A percentile compares a stretch with the other conserved stretches of the same genome.
These are phyloP conservation scores for Paramecium primaurelia DNA, from an alignment of 73 alveolate species.

Conservation along the genomic window DNA sequence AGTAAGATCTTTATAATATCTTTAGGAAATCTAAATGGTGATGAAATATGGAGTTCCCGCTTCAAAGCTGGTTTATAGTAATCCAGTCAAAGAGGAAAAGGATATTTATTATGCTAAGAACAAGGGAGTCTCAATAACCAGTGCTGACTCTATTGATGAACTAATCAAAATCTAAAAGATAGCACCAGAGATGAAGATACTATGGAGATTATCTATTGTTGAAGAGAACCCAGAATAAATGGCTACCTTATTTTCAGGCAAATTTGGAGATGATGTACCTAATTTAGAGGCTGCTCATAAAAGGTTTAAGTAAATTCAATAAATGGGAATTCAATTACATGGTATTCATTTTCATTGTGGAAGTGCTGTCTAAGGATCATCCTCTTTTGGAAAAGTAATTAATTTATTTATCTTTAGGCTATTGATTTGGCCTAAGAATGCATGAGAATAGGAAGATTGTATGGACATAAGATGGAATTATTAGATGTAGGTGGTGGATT, in stretches of 20 bases:
- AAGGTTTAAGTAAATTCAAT: slow-evolving; percentile 39
- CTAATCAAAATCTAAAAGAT: slow-evolving; percentile 32
- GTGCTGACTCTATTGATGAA: slow-evolving; percentile 62
- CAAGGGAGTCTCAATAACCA: slow-evolving; percentile 44
- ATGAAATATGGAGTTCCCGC: slow-evolving; percentile 58
- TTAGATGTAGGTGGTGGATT: slow-evolving; percentile 64
- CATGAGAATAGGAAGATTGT: slow-evolving; percentile 54
- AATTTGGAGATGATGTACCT: slow-evolving; percentile 56
- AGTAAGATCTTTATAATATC: neutral
- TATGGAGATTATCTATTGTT: slow-evolving; percentile 57
- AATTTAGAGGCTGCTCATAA: slow-evolving; percentile 42
- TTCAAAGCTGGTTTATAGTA: slow-evolving; percentile 45
- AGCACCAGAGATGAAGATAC: slow-evolving; percentile 58
- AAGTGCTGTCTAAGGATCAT: slow-evolving; percentile 52
- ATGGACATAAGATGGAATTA: slow-evolving; percentile 60
- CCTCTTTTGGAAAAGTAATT: slow-evolving; percentile 46
- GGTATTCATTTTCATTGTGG: slow-evolving; percentile 66
- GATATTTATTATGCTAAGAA: slow-evolving; percentile 40
- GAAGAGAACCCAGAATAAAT: slow-evolving; percentile 47
- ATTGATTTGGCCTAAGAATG: slow-evolving; percentile 54
- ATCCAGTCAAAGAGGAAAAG: slow-evolving; percentile 54
- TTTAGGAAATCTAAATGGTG: slow-evolving; percentile 54
- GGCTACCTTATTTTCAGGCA: slow-evolving; percentile 51
- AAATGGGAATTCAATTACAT: slow-evolving; percentile 48
- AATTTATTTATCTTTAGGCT: neutral